Percentiles rank a stretch among this genome's conserved stretches.
Evolutionary conservation across 1,284 basidiomycete species (phyloP).

Genomic region (Malassezia furfur): DNA sequence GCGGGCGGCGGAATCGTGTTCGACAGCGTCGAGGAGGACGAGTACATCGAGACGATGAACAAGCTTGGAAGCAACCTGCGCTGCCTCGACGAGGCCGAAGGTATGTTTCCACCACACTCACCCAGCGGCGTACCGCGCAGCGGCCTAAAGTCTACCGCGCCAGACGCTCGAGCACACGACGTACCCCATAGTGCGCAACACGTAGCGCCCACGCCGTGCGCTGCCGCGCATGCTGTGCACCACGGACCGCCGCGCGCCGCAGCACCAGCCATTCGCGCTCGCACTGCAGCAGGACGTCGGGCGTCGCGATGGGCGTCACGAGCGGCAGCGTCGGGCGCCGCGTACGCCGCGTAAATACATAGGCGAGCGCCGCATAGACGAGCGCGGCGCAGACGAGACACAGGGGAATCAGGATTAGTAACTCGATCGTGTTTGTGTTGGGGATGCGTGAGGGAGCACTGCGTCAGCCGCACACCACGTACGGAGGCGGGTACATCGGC

Average conservation of each 20-base stretch:
- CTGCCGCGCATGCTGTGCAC: background rate
- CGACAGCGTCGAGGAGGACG: conserved; percentile 93
- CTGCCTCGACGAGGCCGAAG: conserved; percentile 76
- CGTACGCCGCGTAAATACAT: background rate
- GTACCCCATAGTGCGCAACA: too few species aligned
- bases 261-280: background rate
- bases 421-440: background rate
- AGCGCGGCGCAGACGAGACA: background rate
- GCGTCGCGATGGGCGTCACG: background rate
- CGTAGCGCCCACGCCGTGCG: too few species aligned
- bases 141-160: background rate
- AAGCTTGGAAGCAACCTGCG: conserved; percentile 79
- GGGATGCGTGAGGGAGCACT: background rate
- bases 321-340: background rate
- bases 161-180: too few species aligned
- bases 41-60: conserved; percentile 91
- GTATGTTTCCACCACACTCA: background rate
- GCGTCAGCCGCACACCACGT: background rate
- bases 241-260: background rate
- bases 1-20: conserved; percentile 91
- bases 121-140: background rate
- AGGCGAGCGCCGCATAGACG: background rate
- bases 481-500: background rate
- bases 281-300: background rate
- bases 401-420: background rate